Base-by-base conservation (phyloP, 208 protist species). In the Phytomonas sp. region DNA sequence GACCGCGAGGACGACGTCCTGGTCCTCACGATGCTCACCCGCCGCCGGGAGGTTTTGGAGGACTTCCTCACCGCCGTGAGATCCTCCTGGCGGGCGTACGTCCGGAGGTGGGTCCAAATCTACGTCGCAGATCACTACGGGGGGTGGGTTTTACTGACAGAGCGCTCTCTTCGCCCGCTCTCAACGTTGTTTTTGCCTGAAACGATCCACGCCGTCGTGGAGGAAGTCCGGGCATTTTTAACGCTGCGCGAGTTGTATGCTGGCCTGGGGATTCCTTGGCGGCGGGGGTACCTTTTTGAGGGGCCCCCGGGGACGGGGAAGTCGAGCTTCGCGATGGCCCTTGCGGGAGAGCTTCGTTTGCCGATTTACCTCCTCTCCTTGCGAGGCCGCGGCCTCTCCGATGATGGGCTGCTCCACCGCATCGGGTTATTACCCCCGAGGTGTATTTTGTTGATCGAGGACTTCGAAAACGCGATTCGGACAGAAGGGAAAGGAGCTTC, bases 251-350 rank as follows among this genome's bases (percentile, higher is more conserved):
- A 80, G n/a, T 91, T 92, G 36, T 99, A 98, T 78, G 63, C 72
- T 0, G 74, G 83, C 8, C 87, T 95, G 10, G 97, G 97, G 36
- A 91, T 99, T 59, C 94, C 96, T 12, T 98, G 97, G 87, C 84
- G 97, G 60, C 83, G 97, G 10, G 94, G 94, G 31, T 97, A 98
- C 73, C 84, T 99, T 10, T 80, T 99, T 16, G 91, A 98, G 71
- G 97, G 97, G 0, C 81, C 88, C 4, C 97, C 97, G 0, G 97
- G 97, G 14, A 94, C 92, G 1, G 97, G 97, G 52, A 99, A 98
- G 77, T 91, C 87, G 42, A 96, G 89, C 34, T 92, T 98, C 69
- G 89, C 98, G 34, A 73, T 89, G 31, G 94, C 89, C 8, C 81
- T 98, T 12, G 97, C 97, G 0, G 91, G 93, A 5, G 84, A 95